Percentiles rank a stretch among this genome's conserved stretches.
These are phyloP conservation scores for Pichia sp. DNA, from an alignment of 1,139 yeast genomes.

Conservation along the genomic window DNA sequence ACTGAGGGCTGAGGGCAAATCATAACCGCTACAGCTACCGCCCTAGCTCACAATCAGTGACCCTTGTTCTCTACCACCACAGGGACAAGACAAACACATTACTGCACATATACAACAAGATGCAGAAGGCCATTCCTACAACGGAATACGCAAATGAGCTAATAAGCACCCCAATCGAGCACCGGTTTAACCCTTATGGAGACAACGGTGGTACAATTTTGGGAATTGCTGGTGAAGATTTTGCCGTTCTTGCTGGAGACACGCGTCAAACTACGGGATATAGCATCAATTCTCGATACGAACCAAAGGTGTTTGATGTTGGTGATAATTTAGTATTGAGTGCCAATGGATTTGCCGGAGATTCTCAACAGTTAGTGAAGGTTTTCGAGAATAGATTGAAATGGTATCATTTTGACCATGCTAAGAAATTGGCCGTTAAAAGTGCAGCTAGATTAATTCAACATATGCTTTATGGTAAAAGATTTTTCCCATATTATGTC, in stretches of 20 bases:
- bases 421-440: conserved; percentile 53
- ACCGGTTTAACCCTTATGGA: conserved; percentile 89
- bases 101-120: conserved; percentile 1
- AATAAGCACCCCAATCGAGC: conserved; percentile 62
- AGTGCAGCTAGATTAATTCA: conserved; percentile 91
- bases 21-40: too few relatives aligned
- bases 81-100: neutral
- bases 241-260: conserved; percentile 95
- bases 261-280: conserved; percentile 95
- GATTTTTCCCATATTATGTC: conserved; percentile 96
- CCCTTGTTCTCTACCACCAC: too few relatives aligned
- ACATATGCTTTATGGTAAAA: conserved; percentile 82
- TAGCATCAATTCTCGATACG: conserved; percentile 87
- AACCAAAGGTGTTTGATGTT: conserved; percentile 82
- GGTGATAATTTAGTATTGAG: conserved; percentile 86
- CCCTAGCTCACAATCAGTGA: too few relatives aligned
- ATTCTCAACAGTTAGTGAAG: conserved; percentile 78
- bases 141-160: conserved; percentile 29
- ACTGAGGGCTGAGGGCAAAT: too few relatives aligned
- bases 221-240: conserved; percentile 97
- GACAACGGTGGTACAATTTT: conserved; percentile 97
- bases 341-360: conserved; percentile 97
- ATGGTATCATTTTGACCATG: conserved; percentile 90
- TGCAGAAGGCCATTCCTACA: conserved; percentile 23
- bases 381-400: conserved; percentile 70